Evolutionary conservation across 148 eudicot species (phyloP).

Genomic region (Diospyros kaki): DNA sequence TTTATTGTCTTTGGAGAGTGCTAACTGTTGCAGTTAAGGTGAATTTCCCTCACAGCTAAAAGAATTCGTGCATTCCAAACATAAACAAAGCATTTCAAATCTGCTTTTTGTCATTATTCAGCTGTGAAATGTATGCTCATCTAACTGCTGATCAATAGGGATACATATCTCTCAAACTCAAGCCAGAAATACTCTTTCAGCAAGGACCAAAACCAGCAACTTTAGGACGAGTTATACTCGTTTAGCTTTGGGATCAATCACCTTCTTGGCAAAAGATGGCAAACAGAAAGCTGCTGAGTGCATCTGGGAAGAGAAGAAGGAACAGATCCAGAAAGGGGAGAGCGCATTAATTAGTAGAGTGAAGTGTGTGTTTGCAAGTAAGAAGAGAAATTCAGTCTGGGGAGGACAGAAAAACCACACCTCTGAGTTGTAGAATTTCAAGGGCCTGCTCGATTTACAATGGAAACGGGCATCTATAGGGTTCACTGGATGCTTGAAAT

Average conservation of each 20-base stretch:
- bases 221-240: constrained; percentile 14
- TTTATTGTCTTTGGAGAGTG: too few species aligned
- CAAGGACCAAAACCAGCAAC: constrained; percentile 1
- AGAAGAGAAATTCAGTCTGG: background rate
- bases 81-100: too few species aligned
- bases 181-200: background rate
- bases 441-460: constrained; percentile 47
- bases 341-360: background rate
- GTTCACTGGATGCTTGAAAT: constrained; percentile 85
- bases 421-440: constrained; percentile 93
- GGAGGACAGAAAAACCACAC: constrained; percentile 28
- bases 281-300: constrained; percentile 94
- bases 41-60: too few species aligned
- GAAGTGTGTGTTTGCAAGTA: background rate
- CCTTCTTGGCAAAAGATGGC: constrained; percentile 89
- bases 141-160: background rate
- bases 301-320: constrained; percentile 40
- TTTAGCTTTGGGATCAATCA: constrained; percentile 61
- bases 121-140: background rate
- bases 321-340: background rate
- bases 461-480: constrained; percentile 57
- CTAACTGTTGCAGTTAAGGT: too few species aligned
- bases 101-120: too few species aligned
- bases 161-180: background rate
- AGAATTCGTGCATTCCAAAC: too few species aligned